Percentiles rank a stretch among this genome's conserved stretches.
Evolutionary conservation across 1,284 basidiomycete species (phyloP).

Genomic region (Phaffia rhodozyma): DNA sequence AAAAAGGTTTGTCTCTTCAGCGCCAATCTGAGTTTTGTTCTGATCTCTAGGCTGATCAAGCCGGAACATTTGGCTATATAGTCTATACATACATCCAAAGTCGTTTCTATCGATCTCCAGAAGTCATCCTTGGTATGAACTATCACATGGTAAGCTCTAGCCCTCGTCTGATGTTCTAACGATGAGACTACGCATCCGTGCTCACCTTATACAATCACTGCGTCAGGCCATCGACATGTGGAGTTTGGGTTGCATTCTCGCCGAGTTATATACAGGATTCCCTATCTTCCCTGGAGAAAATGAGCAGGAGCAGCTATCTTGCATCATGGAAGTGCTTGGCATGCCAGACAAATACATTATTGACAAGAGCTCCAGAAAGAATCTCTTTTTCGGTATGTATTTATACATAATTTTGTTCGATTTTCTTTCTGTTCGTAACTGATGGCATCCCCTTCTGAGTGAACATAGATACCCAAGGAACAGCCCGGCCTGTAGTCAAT

Average conservation of each 20-base stretch:
- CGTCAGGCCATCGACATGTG: conserved; percentile 76
- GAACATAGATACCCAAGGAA: conserved; percentile 71
- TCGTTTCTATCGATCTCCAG: conserved; percentile 93
- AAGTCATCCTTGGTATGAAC: conserved; percentile 84
- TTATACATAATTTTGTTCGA: neutral
- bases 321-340: conserved; percentile 98
- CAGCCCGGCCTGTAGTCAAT: conserved; percentile 85
- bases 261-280: conserved; percentile 96
- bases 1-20: conserved; percentile 63
- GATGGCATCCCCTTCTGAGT: neutral
- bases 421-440: neutral
- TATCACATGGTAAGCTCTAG: conserved; percentile 54
- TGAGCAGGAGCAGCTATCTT: conserved; percentile 95
- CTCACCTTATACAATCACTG: no score
- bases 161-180: conserved; percentile 22
- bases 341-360: conserved; percentile 89
- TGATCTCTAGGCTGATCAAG: neutral
- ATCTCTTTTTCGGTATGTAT: conserved; percentile 82
- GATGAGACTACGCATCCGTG: neutral
- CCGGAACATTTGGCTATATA: conserved; percentile 29
- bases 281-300: conserved; percentile 99
- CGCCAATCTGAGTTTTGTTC: neutral
- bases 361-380: conserved; percentile 84
- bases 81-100: conserved; percentile 97
- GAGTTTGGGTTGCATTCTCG: conserved; percentile 95